Evolutionary conservation across 2,329 filamentous ascomycete genomes (phyloP).

Genomic region (Arthroderma sp.): DNA sequence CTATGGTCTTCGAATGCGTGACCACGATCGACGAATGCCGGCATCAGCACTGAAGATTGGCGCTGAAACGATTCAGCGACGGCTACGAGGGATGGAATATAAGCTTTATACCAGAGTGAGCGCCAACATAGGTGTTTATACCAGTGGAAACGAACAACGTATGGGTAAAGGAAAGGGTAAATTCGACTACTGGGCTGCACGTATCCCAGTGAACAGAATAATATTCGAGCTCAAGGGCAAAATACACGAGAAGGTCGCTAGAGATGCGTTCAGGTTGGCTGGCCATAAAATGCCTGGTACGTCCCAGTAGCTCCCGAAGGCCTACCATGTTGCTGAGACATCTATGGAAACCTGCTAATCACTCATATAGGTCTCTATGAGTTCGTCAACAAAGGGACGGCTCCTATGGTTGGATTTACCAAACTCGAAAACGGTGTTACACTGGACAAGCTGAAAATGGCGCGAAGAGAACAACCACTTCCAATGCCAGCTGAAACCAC

Average conservation of each 20-base stretch:
- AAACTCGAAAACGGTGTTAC: constrained; percentile 73
- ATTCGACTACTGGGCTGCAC: constrained; percentile 90
- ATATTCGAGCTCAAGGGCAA: constrained; percentile 86
- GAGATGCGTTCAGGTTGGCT: constrained; percentile 85
- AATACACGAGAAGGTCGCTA: constrained; percentile 85
- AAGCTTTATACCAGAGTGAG: constrained; percentile 80
- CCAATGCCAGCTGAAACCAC: neutral
- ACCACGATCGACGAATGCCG: constrained; percentile 83
- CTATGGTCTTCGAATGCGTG: constrained; percentile 83
- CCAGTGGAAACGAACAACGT: constrained; percentile 88
- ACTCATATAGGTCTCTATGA: constrained; percentile 48
- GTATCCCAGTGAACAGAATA: constrained; percentile 80
- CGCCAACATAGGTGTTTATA: constrained; percentile 90
- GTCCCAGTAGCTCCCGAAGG: constrained; percentile 17
- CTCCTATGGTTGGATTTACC: constrained; percentile 81
- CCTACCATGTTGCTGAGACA: neutral
- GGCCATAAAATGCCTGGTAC: constrained; percentile 87
- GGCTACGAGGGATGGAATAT: constrained; percentile 83
- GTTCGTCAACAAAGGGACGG: constrained; percentile 84
- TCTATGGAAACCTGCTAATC: neutral
- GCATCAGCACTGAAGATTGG: constrained; percentile 77
- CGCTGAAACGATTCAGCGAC: constrained; percentile 81
- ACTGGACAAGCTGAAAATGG: constrained; percentile 67
- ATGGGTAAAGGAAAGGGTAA: constrained; percentile 99
- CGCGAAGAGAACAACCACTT: constrained; percentile 52